Evolutionary conservation across 176 grass and related monocot species (phyloP).

Genomic region (Chloris gayana): DNA sequence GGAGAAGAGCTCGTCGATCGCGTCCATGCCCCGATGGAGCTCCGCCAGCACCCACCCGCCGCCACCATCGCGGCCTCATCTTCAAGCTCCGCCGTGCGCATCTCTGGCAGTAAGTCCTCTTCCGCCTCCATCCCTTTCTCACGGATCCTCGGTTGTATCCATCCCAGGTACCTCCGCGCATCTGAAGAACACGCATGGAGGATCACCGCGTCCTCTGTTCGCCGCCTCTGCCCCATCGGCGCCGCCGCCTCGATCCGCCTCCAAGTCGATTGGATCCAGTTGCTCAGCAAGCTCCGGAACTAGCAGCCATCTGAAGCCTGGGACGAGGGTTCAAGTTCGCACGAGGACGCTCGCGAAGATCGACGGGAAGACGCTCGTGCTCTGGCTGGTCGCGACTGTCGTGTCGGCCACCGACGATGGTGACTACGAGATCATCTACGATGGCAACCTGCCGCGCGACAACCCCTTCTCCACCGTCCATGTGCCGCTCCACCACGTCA

Average conservation of each 20-base stretch:
- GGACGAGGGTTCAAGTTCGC: background rate
- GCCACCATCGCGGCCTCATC: background rate
- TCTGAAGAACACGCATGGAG: no score
- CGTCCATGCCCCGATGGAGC: background rate
- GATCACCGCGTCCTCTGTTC: background rate
- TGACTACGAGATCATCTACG: background rate
- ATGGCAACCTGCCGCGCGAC: background rate
- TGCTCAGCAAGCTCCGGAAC: fast-evolving
- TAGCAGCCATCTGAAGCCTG: background rate
- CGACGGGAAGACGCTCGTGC: background rate
- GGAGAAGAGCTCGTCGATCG: background rate
- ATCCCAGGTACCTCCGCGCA: no score
- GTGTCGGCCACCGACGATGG: background rate
- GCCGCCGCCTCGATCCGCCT: no score
- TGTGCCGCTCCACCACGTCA: background rate
- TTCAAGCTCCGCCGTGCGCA: background rate
- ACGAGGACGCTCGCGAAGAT: background rate
- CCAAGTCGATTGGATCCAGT: background rate
- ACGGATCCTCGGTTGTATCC: no score
- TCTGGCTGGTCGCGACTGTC: background rate
- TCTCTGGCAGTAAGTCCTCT: background rate
- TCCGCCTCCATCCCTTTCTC: no score
- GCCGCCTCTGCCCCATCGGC: background rate
- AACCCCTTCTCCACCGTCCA: background rate
- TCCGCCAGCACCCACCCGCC: background rate